These are phyloP conservation scores for Polyplosphaeria fusca DNA, from an alignment of 495 filamentous ascomycete species.

Conservation along the genomic window DNA sequence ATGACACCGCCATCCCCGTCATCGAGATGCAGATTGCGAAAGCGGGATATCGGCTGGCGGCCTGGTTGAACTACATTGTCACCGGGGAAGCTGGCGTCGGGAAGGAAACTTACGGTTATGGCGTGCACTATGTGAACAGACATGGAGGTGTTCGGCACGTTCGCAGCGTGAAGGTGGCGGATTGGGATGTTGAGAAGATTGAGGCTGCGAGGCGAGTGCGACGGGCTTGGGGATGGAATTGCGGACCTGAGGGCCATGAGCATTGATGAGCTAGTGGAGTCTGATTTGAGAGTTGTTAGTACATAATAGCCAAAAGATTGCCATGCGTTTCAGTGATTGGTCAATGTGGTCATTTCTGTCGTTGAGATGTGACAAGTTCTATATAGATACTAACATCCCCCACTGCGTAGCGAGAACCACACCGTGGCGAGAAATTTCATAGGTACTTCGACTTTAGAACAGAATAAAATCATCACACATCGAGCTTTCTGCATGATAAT, in stretches of 20 bases:
- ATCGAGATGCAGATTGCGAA: slow-evolving; percentile 72
- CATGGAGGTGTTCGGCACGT: neutral
- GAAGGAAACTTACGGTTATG: too few relatives aligned
- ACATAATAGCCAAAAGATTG: too few relatives aligned
- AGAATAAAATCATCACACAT: slow-evolving; percentile 3
- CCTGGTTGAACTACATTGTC: slow-evolving; percentile 37
- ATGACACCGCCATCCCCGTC: slow-evolving; percentile 57
- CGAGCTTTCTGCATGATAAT: slow-evolving; percentile 8
- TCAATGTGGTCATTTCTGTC: too few relatives aligned
- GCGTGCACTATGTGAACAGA: neutral
- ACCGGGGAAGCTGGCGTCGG: neutral
- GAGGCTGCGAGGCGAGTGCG: slow-evolving; percentile 23
- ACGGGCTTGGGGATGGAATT: slow-evolving; percentile 32
- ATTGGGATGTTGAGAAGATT: slow-evolving; percentile 17
- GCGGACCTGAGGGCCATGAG: slow-evolving; percentile 23
- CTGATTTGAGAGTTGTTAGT: neutral
- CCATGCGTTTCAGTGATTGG: too few relatives aligned
- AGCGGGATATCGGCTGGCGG: slow-evolving; percentile 37
- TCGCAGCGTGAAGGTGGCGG: slow-evolving; percentile 4
- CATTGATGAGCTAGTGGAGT: slow-evolving; percentile 8
- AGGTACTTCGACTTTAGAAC: slow-evolving; percentile 4
- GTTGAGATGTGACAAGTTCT: too few relatives aligned
- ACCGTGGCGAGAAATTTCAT: slow-evolving; percentile 8
- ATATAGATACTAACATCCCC: slow-evolving; percentile 13
- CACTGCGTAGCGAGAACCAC: slow-evolving; percentile 9